Evolutionary conservation across 768 basidiomycete genomes (phyloP), one percentile per base, ranked within the genome.

Genomic region (Termitomyces eurrhizus): DNA sequence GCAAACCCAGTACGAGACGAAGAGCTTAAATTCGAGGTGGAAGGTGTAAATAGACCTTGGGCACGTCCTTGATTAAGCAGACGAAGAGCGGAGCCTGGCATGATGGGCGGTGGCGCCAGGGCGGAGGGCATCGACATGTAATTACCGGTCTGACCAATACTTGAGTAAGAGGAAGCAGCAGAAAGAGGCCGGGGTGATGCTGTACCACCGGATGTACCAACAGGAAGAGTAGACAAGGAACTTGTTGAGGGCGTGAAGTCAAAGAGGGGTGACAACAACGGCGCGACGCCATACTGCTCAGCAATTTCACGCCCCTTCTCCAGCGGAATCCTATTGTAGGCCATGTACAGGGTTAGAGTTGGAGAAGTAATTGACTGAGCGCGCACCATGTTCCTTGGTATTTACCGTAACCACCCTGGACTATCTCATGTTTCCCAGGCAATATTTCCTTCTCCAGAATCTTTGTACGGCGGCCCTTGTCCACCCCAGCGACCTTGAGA

Each of bases 321-420:
- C 44, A 98, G 88, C 1, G 97, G 97, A 67, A 99, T 96, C 96
- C 95, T 98, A 49, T 12, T 61, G 26, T 35, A 49, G 35, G 46
- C 39, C 53, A 42, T 50, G 39, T 32, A 56, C 4, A 18, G 14
- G 7, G 53, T 33, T 52, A 56, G 51, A 41, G 60, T 32, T n/a
- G 56, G n/a, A 48, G 24, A 57, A 36, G 41, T 37, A 39, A 21
- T 59, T 44, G 29, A 42, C 8, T 18, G 29, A 61, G 57, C 57
- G 68, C 87, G 70, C 69, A 96, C 96, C 97, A 99, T 59, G 96
- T 98, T 65, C 97, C 97, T 73, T 99, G 97, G 72, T 98, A 99
- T 78, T 98, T 96, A 29, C 97, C 97, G 71, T 98, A 98, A 35
- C 97, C 97, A 42, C 97, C 97, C 73, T 98, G 97, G 6, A 99